Evolutionary conservation across 2,329 filamentous ascomycete genomes (phyloP), one percentile per base, ranked within the genome.

Genomic region (Colletotrichum salicis): DNA sequence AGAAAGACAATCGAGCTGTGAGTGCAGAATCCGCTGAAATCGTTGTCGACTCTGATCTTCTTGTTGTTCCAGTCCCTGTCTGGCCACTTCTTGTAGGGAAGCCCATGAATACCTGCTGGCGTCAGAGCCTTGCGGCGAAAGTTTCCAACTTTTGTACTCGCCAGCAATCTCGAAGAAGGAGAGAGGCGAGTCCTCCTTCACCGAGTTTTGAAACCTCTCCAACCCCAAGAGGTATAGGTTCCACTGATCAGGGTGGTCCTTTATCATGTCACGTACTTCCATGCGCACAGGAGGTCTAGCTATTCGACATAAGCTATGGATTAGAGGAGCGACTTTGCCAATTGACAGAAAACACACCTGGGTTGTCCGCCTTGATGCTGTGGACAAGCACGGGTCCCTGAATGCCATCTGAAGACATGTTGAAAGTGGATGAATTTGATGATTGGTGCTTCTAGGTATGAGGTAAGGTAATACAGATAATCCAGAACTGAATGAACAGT

Each of bases 1-100:
- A 88, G 84, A 77, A 93, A 92, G 8, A 92, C 78, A 51, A 88
- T 87, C 1, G 87, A 87, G 12, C 83, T 85, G 79, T 93, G 91
- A 13, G 87, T 85, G 78, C 91, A 93, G 78, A 91, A 93, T 24
- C 94, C 94, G 12, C 87, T 84, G 48, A 85, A 82, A 11, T 29
- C 22, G 69, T 86, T 84, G 71, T 71, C 57, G 8, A 71, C 70
- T 13, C 56, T 58, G 22, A 67, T 33, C 70, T 62, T 72, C 29
- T 72, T 54, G 61, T 67, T 79, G 11, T 78, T 73, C 58, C 69
- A 71, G 11, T 27, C 19, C 48, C 67, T 45, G 54, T 72, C 67
- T 7, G 70, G 67, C 66, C 79, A 82, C 22, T 78, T 71, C 63
- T 73, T 67, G 71, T 79, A 79, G 1, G 79, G 79, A 3, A 79